A percentile compares a stretch with the other conserved stretches of the same genome.
Conservation (phyloP, 179 eudicot genomes). For the Monotropa hypopitys region DNA sequence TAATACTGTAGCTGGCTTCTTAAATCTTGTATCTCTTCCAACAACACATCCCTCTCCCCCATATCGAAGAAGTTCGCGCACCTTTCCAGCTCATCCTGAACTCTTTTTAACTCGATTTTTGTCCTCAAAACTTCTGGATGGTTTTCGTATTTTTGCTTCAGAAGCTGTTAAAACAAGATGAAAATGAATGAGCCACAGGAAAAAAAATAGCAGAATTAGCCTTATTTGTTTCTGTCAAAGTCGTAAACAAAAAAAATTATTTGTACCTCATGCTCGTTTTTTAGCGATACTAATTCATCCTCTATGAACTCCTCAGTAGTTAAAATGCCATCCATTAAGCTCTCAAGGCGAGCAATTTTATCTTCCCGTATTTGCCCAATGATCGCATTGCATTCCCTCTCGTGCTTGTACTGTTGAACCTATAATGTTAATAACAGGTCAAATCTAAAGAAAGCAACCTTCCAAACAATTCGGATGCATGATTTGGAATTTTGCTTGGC, state of each 20-base stretch:
- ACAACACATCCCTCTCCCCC: conserved; percentile 83
- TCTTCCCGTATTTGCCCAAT: conserved; percentile 87
- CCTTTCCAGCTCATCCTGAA: conserved; percentile 63
- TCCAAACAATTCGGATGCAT: neutral
- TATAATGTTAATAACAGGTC: conserved; percentile 21
- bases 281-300: conserved; percentile 57
- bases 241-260: neutral
- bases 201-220: neutral
- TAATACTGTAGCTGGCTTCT: conserved; percentile 70
- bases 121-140: conserved; percentile 77
- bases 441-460: neutral
- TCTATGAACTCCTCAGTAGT: conserved; percentile 75
- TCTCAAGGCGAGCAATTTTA: conserved; percentile 84
- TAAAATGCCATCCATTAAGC: conserved; percentile 89
- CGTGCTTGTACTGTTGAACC: conserved; percentile 96
- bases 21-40: conserved; percentile 88
- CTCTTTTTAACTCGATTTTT: conserved; percentile 57
- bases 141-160: conserved; percentile 78
- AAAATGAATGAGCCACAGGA: neutral
- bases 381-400: conserved; percentile 87
- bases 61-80: conserved; percentile 73
- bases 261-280: conserved; percentile 66
- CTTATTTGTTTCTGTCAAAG: neutral
- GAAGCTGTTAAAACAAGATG: conserved; percentile 31
- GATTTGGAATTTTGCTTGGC: neutral